A percentile compares a stretch with the other conserved stretches of the same genome.
Evolutionary conservation across 371 early-diverging fungal genomes (phyloP).

Genomic region (Parasitella parasitica): DNA sequence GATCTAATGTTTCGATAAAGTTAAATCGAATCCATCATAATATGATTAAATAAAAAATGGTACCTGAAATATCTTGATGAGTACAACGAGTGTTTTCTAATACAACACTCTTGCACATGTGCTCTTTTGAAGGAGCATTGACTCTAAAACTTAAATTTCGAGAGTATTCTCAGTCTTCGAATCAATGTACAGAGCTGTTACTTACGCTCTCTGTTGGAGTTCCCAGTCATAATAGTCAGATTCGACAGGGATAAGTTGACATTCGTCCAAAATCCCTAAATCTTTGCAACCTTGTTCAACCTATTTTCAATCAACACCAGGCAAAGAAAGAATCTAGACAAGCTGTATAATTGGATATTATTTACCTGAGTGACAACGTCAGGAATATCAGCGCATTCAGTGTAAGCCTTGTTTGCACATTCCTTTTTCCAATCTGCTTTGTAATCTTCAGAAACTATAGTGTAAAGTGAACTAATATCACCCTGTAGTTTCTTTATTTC

Average conservation of each 20-base stretch:
- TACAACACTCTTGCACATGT: constrained; percentile 81
- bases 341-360: too few species aligned
- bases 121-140: constrained; percentile 65
- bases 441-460: constrained; percentile 19
- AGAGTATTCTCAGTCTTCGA: not conserved
- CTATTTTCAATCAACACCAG: constrained; percentile 17
- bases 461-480: constrained; percentile 26
- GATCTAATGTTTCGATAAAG: constrained; percentile 8
- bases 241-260: constrained; percentile 60
- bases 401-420: constrained; percentile 8
- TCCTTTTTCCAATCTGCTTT: constrained; percentile 18
- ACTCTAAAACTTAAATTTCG: constrained; percentile 57
- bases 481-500: constrained; percentile 14
- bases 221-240: constrained; percentile 77
- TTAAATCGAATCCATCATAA: not conserved
- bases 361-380: constrained; percentile 17
- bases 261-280: constrained; percentile 24
- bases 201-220: constrained; percentile 65
- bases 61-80: constrained; percentile 42
- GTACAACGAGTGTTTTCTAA: constrained; percentile 79
- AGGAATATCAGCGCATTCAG: constrained; percentile 25
- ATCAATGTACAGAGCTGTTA: not conserved
- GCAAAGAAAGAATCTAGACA: too few species aligned
- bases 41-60: not conserved
- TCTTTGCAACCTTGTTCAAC: constrained; percentile 28